Conservation (phyloP, 1,284 basidiomycete genomes). For the Lignosus rhinocerotis region DNA sequence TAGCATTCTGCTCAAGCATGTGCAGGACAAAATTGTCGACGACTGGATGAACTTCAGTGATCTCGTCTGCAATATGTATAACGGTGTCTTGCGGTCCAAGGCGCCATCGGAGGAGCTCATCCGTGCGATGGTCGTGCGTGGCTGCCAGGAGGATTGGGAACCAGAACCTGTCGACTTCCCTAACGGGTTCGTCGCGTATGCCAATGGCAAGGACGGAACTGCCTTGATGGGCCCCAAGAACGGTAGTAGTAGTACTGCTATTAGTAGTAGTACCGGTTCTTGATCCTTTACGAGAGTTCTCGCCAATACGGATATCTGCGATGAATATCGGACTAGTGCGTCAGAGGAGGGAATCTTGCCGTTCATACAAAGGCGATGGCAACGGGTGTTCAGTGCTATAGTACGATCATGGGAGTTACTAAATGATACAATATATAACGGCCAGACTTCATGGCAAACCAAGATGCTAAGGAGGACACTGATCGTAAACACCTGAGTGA, state of each 20-base stretch:
- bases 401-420: not conserved
- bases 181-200: not conserved
- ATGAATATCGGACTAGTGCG: not conserved
- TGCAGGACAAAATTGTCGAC: constrained; percentile 73
- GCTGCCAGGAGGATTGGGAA: constrained; percentile 30
- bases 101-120: constrained; percentile 40
- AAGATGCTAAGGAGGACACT: constrained; percentile 7
- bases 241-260: not conserved
- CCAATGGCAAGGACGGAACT: not conserved
- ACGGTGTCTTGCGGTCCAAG: constrained; percentile 36
- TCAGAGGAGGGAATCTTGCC: not conserved
- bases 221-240: not conserved
- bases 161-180: not conserved
- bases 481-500: constrained; percentile 3
- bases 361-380: not conserved
- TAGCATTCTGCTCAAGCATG: constrained; percentile 72
- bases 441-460: not conserved
- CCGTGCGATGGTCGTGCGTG: constrained; percentile 35
- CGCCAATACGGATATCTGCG: not conserved
- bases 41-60: constrained; percentile 72
- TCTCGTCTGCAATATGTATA: constrained; percentile 41
- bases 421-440: constrained; percentile 14
- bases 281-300: not conserved
- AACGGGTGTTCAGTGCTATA: not conserved
- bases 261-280: not conserved